These are phyloP conservation scores for Xerocomellus chrysenteron DNA, from an alignment of 768 basidiomycete genomes.

Conservation along the genomic window DNA sequence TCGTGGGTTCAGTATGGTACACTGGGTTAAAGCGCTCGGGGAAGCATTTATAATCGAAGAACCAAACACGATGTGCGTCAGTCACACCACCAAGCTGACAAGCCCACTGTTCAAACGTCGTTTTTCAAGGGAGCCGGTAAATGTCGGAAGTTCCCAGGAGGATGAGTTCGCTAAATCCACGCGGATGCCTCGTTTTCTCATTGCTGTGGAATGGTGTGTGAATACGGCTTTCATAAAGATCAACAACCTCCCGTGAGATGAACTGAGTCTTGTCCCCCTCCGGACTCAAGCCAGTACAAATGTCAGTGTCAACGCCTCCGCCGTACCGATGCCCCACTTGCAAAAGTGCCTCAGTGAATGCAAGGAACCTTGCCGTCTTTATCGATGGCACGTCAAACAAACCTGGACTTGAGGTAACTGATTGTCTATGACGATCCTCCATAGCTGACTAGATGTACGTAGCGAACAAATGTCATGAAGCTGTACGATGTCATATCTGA, in stretches of 20 bases:
- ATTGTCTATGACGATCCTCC: neutral
- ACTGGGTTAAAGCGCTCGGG: too few relatives aligned
- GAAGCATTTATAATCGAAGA: too few relatives aligned
- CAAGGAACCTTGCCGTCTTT: constrained; percentile 35
- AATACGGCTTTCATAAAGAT: neutral
- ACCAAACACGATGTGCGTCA: too few relatives aligned
- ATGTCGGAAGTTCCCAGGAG: too few relatives aligned
- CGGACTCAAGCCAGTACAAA: neutral
- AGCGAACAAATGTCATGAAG: constrained; percentile 37
- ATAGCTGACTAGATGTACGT: neutral
- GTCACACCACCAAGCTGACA: too few relatives aligned
- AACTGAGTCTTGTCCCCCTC: neutral
- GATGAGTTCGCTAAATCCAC: too few relatives aligned
- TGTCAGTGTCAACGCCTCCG: neutral
- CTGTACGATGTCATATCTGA: constrained; percentile 24
- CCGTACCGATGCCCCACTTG: neutral
- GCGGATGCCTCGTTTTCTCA: too few relatives aligned
- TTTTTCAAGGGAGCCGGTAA: too few relatives aligned
- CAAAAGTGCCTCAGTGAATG: neutral
- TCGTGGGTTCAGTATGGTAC: too few relatives aligned
- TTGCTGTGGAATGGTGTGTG: neutral
- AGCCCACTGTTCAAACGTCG: too few relatives aligned
- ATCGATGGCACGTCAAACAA: constrained; percentile 18
- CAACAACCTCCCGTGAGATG: too few relatives aligned
- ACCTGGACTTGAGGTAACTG: constrained; percentile 39